These are phyloP conservation scores for Aureobasidium sp. DNA, from an alignment of 2,329 filamentous ascomycete species.

Conservation along the genomic window DNA sequence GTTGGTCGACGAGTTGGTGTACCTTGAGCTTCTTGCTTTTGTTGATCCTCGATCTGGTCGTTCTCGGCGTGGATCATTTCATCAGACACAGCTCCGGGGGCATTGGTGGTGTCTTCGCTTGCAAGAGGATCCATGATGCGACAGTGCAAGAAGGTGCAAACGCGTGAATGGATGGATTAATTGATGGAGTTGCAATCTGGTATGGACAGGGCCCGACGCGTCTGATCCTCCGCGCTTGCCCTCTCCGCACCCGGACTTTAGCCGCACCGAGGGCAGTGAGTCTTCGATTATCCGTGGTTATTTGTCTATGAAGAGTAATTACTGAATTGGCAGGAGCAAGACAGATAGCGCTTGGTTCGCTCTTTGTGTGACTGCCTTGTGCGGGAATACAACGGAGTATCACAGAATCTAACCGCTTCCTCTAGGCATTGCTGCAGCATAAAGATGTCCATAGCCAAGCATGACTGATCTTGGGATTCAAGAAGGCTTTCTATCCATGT, in stretches of 20 bases:
- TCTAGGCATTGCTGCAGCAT: too few relatives aligned
- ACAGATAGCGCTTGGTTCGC: too few relatives aligned
- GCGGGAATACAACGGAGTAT: too few relatives aligned
- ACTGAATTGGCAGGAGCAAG: neutral
- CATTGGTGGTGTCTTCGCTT: slow-evolving; percentile 21
- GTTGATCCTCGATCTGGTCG: slow-evolving; percentile 24
- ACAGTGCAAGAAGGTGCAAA: neutral
- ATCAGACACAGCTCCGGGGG: slow-evolving; percentile 29
- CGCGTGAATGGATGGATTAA: slow-evolving; percentile 2
- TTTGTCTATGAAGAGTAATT: neutral
- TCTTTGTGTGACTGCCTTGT: too few relatives aligned
- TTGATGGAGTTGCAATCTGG: neutral
- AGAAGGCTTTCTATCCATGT: too few relatives aligned
- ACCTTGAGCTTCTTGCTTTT: slow-evolving; percentile 17
- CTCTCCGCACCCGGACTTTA: slow-evolving; percentile 10
- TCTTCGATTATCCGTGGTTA: neutral
- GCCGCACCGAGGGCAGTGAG: neutral
- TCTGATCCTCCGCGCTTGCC: neutral
- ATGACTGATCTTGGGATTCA: too few relatives aligned
- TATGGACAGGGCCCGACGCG: slow-evolving; percentile 5
- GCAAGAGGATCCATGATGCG: slow-evolving; percentile 18
- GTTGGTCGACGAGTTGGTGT: neutral
- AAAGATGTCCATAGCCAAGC: too few relatives aligned
- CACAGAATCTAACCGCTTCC: too few relatives aligned
- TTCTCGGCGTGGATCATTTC: slow-evolving; percentile 31